Base-by-base conservation (phyloP, 225 moss, liverwort and hornwort genomes). In the Polytrichum formosum region DNA sequence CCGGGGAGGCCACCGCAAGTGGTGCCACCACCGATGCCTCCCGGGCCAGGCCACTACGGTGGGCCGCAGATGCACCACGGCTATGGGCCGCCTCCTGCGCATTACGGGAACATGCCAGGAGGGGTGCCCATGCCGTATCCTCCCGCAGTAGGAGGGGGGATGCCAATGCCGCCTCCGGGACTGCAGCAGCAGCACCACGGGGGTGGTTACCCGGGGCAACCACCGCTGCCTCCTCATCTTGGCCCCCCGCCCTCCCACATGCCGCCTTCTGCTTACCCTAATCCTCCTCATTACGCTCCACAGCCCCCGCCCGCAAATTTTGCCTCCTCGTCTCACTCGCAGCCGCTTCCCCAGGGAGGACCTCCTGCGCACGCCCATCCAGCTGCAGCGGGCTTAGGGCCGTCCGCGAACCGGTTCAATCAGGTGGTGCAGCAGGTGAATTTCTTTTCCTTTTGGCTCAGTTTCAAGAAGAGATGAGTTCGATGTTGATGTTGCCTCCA, bases 1-100 rank as follows among this genome's bases (percentile, higher is more conserved):
- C 76, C 83, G 7, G 88, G 84, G 37, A 66, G 85, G 64, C 83
- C 89, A 4, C 79, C 81, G 66, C 83, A 60, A 27, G 71, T 22
- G n/a, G 26, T 67, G 33, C 65, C 70, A 17, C 85, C 89, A 6
- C 83, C 85, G 4, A 79, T 82, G 63, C 82, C 73, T 0, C 46
- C 75, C 17, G 78, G 78, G 74, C 74, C 68, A 5, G 70, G 26
- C 19, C 85, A 76, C 27, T 80, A 82, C 56, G 80, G 77, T 13
- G 37, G 26, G 20, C 58, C 53, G 9, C 55, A 56, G 16, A 37
- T 60, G 66, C 56, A 74, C 61, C 56, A 66, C 20, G 22, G 58
- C 33, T 66, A 60, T 53, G 59, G 28, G 5, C 72, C 62, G 2
- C 71, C 71, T 16, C 61, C 46, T 46, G 46, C 46, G 46, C 46